These are phyloP conservation scores for Aeminium ludgeri DNA, from an alignment of 495 filamentous ascomycete species.

Conservation along the genomic window DNA sequence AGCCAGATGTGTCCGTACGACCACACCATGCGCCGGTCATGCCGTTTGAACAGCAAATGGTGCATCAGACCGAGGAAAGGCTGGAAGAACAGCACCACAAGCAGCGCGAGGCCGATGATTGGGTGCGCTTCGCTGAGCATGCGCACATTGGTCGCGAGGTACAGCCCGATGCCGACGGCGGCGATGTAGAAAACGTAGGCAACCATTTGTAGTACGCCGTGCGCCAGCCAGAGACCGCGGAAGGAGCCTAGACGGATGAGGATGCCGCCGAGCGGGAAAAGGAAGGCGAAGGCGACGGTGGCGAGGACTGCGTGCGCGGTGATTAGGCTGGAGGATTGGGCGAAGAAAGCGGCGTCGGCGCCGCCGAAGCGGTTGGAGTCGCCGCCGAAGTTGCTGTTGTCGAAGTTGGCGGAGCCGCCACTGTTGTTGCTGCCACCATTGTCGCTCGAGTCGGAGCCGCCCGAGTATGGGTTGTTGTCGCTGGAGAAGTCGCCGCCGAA, in stretches of 20 bases:
- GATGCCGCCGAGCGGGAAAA: constrained; percentile 31
- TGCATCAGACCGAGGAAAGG: constrained; percentile 22
- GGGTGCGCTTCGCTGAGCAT: constrained; percentile 19
- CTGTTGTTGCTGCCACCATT: too few species aligned
- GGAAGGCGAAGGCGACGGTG: constrained; percentile 22
- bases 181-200: constrained; percentile 21
- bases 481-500: too few species aligned
- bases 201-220: constrained; percentile 21
- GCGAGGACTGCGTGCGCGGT: constrained; percentile 22
- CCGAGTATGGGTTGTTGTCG: too few species aligned
- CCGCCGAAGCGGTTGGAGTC: not conserved
- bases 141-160: constrained; percentile 16
- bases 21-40: constrained; percentile 18
- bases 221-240: constrained; percentile 21
- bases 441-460: too few species aligned
- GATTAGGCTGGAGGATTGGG: constrained; percentile 2
- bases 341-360: not conserved
- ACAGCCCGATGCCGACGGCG: constrained; percentile 21
- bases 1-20: constrained; percentile 24
- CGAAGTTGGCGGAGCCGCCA: too few species aligned
- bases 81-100: constrained; percentile 22
- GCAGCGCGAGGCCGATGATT: constrained; percentile 22
- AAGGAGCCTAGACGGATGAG: constrained; percentile 27
- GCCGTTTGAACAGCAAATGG: constrained; percentile 21
- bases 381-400: not conserved